Base-by-base conservation (phyloP, 106 monocot species). In the Dendrobium chrysotoxum region DNA sequence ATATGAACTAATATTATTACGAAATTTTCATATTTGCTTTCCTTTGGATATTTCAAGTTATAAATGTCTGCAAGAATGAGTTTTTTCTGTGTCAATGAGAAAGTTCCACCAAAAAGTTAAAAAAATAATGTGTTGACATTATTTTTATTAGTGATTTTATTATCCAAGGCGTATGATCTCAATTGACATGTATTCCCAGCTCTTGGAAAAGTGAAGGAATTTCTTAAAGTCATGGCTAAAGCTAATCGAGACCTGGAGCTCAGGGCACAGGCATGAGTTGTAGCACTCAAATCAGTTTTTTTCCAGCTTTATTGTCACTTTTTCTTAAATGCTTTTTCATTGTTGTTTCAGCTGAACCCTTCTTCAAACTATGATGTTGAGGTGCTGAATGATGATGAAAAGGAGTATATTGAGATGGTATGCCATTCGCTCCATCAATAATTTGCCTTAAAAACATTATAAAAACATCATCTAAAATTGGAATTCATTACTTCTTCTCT, bases 381-480 rank as follows among this genome's bases (percentile, higher is more conserved):
- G 83, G 92, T 83, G 26, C 88, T 98, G 40, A 83, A 35, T 20
- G 98, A 89, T 40, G 84, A 92, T 68, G 98, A 92, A 79, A 55
- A 83, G 72, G 90, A 93, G 72, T 87, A 85, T 65, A 95, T 99
- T 72, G 91, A 91, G 79, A 91, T 95, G 95, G 97, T 92, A 87
- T 80, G 16, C 7, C 40, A 61, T 23, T 61, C 61, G 1, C n/a
- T 61, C 50, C 50, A 7, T 9, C 15, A 61, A 23, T 5, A 61
- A 23, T 23, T 61, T 23, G 3, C 23, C 61, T 61, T 23, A 11
- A 61, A 61, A 61, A 61, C n/a, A 20, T 61, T 11, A 23, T 23
- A 61, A 25, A 61, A 20, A 17, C 55, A 71, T 35, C 30, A 31
- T 71, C 11, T 71, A 31, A 65, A 39, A 35, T 44, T 65, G 30